Evolutionary conservation across 805 yeast genomes (phyloP), one percentile per base, ranked within the genome.

Genomic region (Candida morakotiae): DNA sequence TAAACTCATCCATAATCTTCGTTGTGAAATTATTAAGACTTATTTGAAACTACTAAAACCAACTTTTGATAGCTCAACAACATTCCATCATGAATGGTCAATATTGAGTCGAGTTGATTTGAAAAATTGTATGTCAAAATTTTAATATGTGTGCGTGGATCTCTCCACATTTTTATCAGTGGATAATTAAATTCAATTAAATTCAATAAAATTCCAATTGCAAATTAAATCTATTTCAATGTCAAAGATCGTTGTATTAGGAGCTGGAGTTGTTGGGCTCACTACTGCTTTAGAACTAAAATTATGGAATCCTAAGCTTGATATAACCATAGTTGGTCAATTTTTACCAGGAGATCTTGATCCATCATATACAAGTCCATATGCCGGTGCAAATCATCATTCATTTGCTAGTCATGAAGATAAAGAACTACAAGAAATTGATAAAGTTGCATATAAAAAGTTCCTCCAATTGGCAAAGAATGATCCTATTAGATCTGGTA

Each of bases 341-440:
- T 54, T 71, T 43, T 52, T 79, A 19, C 85, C 85, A 1, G 82
- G 83, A 1, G 85, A 80, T 52, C 39, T 49, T 21, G 45, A 54
- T 32, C 68, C 70, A 35, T 68, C 69, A 8, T 81, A 77, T 50
- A 70, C 84, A 2, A 77, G 83, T 0, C 86, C 87, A 3, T 75
- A 67, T 52, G 87, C 87, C 0, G 87, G 87, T 3, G 88, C 87
- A 31, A 77, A 81, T 47, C 81, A 87, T 85, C 67, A 64, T 33
- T 73, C 83, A 9, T 77, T 78, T 57, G 86, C 84, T 2, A 28
- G 47, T 1, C 40, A 43, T 1, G 61, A 62, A 3, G 76, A 75
- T 15, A 46, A 23, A 4, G 50, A 44, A 6, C 53, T 63, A 15
- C 75, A 71, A 40, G 50, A 58, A 10, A 48, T 62, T 15, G 87